Conservation (phyloP, 2,329 filamentous ascomycete species). For the Hypoxylon sp. region DNA sequence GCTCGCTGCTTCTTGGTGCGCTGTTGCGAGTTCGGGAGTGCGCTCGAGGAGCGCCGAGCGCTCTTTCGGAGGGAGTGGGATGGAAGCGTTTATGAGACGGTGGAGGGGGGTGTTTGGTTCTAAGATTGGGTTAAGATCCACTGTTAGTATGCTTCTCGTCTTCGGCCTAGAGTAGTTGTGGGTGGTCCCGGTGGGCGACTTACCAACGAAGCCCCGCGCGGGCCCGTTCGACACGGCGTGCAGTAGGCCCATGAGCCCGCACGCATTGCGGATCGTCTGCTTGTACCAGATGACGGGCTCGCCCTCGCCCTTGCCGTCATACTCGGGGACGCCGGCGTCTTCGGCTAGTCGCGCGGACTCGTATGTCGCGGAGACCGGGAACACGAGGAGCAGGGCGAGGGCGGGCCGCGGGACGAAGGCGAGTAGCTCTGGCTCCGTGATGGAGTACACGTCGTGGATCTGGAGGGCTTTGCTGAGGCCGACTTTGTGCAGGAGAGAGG, state of each 20-base stretch:
- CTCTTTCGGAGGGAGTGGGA: constrained; percentile 74
- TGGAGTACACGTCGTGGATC: constrained; percentile 92
- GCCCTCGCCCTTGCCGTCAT: constrained; percentile 74
- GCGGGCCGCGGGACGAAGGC: constrained; percentile 90
- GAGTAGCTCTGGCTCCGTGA: constrained; percentile 87
- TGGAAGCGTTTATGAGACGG: constrained; percentile 77
- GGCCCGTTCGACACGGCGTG: constrained; percentile 86
- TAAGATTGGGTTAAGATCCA: constrained; percentile 42
- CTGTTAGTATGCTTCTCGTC: background rate
- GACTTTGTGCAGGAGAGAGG: constrained; percentile 82
- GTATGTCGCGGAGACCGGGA: constrained; percentile 86
- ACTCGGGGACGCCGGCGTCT: constrained; percentile 75
- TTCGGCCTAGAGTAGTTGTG: no score
- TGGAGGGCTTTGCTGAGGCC: constrained; percentile 83
- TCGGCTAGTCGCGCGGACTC: constrained; percentile 82
- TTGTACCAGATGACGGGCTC: constrained; percentile 94
- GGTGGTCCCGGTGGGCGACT: constrained; percentile 40
- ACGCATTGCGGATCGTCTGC: constrained; percentile 95
- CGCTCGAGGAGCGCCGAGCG: constrained; percentile 84
- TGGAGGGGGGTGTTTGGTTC: constrained; percentile 71
- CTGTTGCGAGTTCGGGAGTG: constrained; percentile 80
- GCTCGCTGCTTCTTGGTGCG: constrained; percentile 83
- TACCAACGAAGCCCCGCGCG: constrained; percentile 73
- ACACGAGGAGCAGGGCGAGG: constrained; percentile 90
- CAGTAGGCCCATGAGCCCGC: constrained; percentile 88